Evolutionary conservation across 306 rosid genomes (phyloP).

Genomic region (Cicer judaicum): DNA sequence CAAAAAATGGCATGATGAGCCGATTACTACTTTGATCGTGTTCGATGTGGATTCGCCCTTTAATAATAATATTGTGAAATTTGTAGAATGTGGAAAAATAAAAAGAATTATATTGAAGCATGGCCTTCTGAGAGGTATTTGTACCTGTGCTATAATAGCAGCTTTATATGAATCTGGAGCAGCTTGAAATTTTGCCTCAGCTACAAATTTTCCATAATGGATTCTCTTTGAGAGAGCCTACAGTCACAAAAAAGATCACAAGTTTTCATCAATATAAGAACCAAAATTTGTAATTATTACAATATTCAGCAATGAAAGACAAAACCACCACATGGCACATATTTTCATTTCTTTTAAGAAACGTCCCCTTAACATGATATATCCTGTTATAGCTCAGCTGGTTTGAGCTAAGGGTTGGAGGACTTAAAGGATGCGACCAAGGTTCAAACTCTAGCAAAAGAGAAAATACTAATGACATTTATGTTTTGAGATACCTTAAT

Average conservation of each 20-base stretch:
- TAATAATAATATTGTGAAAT: neutral
- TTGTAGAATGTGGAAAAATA: slow-evolving; percentile 26
- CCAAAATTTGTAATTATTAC: slow-evolving; percentile 9
- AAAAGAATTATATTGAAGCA: slow-evolving; percentile 9
- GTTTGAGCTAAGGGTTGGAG: too few species aligned
- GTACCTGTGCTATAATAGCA: slow-evolving; percentile 86
- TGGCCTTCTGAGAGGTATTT: slow-evolving; percentile 1
- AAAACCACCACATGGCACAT: too few species aligned
- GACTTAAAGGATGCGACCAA: too few species aligned
- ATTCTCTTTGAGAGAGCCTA: slow-evolving; percentile 91
- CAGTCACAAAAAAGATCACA: slow-evolving; percentile 28
- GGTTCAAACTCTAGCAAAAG: too few species aligned
- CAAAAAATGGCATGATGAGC: slow-evolving; percentile 19
- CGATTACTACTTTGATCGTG: slow-evolving; percentile 2
- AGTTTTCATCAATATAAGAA: slow-evolving; percentile 24
- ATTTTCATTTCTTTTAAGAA: too few species aligned
- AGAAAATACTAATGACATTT: neutral
- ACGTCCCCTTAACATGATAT: too few species aligned
- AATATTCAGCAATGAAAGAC: too few species aligned
- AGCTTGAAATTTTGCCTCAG: slow-evolving; percentile 84
- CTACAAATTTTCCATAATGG: slow-evolving; percentile 92
- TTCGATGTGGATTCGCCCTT: neutral
- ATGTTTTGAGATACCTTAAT: neutral
- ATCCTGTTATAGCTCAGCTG: too few species aligned
- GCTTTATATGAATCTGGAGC: slow-evolving; percentile 66